A percentile compares a stretch with the other conserved stretches of the same genome.
Evolutionary conservation across 1,139 yeast species (phyloP).

Genomic region (Pichia sorboxylosa): DNA sequence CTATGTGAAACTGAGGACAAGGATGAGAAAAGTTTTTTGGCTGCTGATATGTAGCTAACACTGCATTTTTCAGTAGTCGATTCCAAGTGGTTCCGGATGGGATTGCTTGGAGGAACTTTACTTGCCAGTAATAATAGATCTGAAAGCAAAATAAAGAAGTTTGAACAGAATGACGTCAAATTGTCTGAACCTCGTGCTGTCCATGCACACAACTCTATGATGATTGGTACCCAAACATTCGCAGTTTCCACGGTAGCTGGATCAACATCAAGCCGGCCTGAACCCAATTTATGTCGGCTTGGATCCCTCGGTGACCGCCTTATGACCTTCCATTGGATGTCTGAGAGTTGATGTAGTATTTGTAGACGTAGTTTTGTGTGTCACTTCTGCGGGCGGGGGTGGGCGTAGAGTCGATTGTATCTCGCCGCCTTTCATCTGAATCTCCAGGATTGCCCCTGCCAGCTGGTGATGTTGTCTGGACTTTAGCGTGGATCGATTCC

Average conservation of each 20-base stretch:
- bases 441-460: no score
- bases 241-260: constrained; percentile 89
- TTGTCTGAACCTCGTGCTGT: no score
- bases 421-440: no score
- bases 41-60: constrained; percentile 20
- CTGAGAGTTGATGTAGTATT: constrained; percentile 25
- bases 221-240: constrained; percentile 71
- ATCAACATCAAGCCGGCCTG: constrained; percentile 34
- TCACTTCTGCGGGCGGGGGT: no score
- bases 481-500: no score
- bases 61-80: constrained; percentile 20
- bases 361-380: no score
- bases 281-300: constrained; percentile 45
- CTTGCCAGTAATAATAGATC: constrained; percentile 65
- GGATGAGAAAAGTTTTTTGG: constrained; percentile 49
- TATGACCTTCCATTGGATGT: constrained; percentile 52
- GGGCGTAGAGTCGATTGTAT: no score
- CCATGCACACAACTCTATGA: constrained; percentile 31
- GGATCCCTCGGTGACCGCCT: constrained; percentile 77
- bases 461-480: no score
- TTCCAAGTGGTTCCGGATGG: constrained; percentile 1
- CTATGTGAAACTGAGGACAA: constrained; percentile 82
- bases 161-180: no score
- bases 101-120: constrained; percentile 35
- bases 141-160: no score